Conservation (phyloP, 2,329 filamentous ascomycete species). For the Bisporella sp. region DNA sequence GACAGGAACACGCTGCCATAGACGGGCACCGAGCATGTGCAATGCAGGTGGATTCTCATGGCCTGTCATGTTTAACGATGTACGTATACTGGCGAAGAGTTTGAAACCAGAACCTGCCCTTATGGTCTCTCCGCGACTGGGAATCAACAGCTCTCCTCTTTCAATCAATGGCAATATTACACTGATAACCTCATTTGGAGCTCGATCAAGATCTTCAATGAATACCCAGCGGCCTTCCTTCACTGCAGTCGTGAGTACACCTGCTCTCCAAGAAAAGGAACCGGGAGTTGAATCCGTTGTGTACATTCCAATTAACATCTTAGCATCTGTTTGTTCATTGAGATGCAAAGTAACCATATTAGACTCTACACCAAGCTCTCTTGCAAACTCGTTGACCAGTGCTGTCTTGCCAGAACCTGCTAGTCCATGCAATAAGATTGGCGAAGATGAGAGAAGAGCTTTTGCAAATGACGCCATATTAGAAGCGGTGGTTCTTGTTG, state of each 20-base stretch:
- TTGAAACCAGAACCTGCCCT: slow-evolving; percentile 79
- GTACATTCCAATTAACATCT: slow-evolving; percentile 91
- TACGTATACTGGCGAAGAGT: slow-evolving; percentile 86
- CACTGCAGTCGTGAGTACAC: slow-evolving; percentile 89
- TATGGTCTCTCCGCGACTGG: slow-evolving; percentile 80
- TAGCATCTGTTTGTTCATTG: slow-evolving; percentile 97
- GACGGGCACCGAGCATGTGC: slow-evolving; percentile 70
- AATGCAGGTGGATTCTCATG: slow-evolving; percentile 58
- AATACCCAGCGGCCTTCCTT: slow-evolving; percentile 93
- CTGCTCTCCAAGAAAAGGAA: slow-evolving; percentile 86
- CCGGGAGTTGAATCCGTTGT: slow-evolving; percentile 81
- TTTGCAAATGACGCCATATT: slow-evolving; percentile 67
- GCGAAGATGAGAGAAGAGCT: slow-evolving; percentile 59
- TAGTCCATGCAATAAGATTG: slow-evolving; percentile 74
- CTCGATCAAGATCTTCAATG: slow-evolving; percentile 93
- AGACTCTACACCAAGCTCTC: slow-evolving; percentile 68
- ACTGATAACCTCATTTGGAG: slow-evolving; percentile 90
- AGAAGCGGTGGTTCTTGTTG: slow-evolving; percentile 62
- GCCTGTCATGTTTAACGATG: slow-evolving; percentile 60
- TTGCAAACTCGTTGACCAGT: slow-evolving; percentile 74
- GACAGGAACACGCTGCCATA: slow-evolving; percentile 77
- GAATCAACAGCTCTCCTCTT: slow-evolving; percentile 81
- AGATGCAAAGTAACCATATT: slow-evolving; percentile 90
- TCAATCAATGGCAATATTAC: slow-evolving; percentile 90
- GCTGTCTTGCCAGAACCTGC: slow-evolving; percentile 89